Percentiles rank a stretch among this genome's conserved stretches.
Conservation (phyloP, 2,329 filamentous ascomycete genomes). For the Paecilomyces sp. region DNA sequence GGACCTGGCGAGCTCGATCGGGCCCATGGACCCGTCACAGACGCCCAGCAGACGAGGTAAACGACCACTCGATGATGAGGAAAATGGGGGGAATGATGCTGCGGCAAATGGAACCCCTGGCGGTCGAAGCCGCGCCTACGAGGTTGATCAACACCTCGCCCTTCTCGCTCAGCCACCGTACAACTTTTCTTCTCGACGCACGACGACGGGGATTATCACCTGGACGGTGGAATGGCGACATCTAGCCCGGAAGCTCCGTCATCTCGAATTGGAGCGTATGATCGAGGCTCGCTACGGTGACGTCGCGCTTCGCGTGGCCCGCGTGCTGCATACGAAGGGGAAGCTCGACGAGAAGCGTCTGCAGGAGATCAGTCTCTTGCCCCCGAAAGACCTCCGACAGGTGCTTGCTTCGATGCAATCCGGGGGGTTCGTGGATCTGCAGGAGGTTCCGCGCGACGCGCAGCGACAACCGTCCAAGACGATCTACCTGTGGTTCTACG, state of each 20-base stretch:
- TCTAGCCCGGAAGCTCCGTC: conserved; percentile 63
- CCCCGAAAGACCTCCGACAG: conserved; percentile 75
- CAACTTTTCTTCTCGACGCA: conserved; percentile 27
- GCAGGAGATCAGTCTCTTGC: conserved; percentile 72
- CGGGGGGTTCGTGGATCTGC: conserved; percentile 78
- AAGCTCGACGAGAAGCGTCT: conserved; percentile 93
- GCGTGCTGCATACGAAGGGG: conserved; percentile 77
- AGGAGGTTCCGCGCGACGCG: conserved; percentile 88
- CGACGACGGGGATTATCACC: conserved; percentile 52
- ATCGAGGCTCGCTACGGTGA: conserved; percentile 71
- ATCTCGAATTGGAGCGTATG: conserved; percentile 73
- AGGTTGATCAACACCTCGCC: conserved; percentile 37
- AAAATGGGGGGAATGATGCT: conserved; percentile 28
- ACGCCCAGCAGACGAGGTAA: conserved; percentile 22
- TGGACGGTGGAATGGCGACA: conserved; percentile 81
- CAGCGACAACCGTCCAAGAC: conserved; percentile 74
- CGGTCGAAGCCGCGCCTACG: conserved; percentile 30
- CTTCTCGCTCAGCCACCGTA: conserved; percentile 41
- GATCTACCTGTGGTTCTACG: conserved; percentile 88
- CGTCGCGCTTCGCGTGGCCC: conserved; percentile 71
- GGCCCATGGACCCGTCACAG: conserved; percentile 21
- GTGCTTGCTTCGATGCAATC: conserved; percentile 82
- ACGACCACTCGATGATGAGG: conserved; percentile 20
- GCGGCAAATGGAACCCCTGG: conserved; percentile 44
- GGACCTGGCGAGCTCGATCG: conserved; percentile 29